Evolutionary conservation across 164 flowering plant species (phyloP).

Genomic region (Liriodendron chinense): DNA sequence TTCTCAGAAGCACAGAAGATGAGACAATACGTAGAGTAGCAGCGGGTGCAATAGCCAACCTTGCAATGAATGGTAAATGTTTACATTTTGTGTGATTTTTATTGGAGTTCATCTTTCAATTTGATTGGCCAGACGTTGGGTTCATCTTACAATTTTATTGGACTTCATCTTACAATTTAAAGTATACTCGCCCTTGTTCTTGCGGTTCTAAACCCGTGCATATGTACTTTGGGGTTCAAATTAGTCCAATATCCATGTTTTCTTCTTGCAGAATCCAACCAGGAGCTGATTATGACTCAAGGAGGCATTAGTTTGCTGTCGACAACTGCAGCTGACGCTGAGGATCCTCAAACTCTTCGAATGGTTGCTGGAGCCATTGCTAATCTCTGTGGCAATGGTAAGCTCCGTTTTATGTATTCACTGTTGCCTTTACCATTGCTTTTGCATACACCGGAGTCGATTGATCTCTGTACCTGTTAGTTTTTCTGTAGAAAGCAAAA

Average conservation of each 20-base stretch:
- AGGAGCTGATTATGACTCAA: constrained; percentile 94
- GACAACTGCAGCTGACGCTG: constrained; percentile 70
- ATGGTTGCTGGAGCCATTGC: constrained; percentile 99
- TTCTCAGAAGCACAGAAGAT: constrained; percentile 76
- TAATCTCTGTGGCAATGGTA: constrained; percentile 97
- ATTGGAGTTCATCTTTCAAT: not conserved
- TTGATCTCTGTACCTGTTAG: not conserved
- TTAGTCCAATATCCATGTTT: constrained; percentile 2
- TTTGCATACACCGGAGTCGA: not conserved
- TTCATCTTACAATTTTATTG: too few species aligned
- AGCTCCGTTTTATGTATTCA: not conserved
- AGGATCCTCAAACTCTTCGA: constrained; percentile 95
- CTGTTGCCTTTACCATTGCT: not conserved
- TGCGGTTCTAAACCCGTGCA: not conserved
- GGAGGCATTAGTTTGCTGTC: constrained; percentile 83
- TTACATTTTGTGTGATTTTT: not conserved
- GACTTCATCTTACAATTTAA: not conserved
- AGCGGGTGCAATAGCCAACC: constrained; percentile 96
- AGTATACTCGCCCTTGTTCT: not conserved
- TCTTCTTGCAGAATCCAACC: constrained; percentile 71
- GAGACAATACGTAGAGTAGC: constrained; percentile 92
- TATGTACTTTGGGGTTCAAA: constrained; percentile 1
- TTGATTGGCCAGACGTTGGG: not conserved
- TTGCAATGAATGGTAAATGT: constrained; percentile 87
- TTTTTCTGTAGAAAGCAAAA: not conserved